Percentiles rank a stretch among this genome's conserved stretches.
These are phyloP conservation scores for Apiospora aurea DNA, from an alignment of 2,329 filamentous ascomycete genomes.

Conservation along the genomic window DNA sequence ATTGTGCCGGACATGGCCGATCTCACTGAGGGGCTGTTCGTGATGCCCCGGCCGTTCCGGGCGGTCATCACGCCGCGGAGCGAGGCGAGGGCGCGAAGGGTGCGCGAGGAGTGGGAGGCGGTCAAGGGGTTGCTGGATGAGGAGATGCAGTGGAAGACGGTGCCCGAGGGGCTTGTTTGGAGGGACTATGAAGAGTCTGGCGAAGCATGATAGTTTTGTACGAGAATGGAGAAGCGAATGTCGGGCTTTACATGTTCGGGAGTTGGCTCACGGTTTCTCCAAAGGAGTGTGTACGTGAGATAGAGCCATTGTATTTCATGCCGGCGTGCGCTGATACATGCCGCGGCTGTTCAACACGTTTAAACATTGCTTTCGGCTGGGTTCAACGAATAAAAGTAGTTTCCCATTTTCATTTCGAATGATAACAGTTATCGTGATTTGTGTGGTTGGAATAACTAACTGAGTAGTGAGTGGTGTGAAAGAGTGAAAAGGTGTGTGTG, in stretches of 20 bases:
- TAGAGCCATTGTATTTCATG: too few relatives aligned
- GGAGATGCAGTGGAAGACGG: constrained; percentile 38
- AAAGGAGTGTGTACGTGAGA: too few relatives aligned
- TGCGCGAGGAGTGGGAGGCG: constrained; percentile 32
- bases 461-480: neutral
- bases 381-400: too few relatives aligned
- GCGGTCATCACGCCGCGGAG: constrained; percentile 30
- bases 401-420: too few relatives aligned
- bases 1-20: constrained; percentile 28
- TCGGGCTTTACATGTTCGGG: too few relatives aligned
- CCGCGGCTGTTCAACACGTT: neutral
- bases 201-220: neutral
- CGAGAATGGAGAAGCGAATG: neutral
- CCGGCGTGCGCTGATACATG: too few relatives aligned
- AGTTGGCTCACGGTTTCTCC: too few relatives aligned
- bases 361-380: neutral
- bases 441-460: neutral
- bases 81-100: constrained; percentile 24
- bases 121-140: constrained; percentile 36
- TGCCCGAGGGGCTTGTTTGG: constrained; percentile 34
- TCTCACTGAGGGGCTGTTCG: constrained; percentile 28
- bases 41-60: constrained; percentile 28
- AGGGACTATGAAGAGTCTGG: constrained; percentile 9
- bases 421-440: neutral
- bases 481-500: neutral